phyloP scores from a whole-genome alignment of 257 asterid species.

The Parsonsia alboflavescens region DNA sequence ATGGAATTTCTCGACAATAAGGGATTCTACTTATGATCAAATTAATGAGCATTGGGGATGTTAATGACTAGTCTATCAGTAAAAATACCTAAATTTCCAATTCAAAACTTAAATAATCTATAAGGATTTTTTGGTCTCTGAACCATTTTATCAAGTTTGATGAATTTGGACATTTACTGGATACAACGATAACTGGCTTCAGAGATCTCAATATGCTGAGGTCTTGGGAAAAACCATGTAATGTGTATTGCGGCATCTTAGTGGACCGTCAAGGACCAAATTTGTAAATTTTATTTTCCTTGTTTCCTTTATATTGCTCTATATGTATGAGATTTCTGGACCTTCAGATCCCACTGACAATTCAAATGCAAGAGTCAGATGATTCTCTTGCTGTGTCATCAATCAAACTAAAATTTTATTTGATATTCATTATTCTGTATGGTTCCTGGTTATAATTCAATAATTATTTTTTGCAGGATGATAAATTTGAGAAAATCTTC shows the following conservation, averaged over 20 bases:
- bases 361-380: background rate
- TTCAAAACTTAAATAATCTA: background rate
- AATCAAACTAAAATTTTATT: background rate
- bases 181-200: background rate
- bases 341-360: background rate
- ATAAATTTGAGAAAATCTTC: slow-evolving; percentile 73
- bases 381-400: background rate
- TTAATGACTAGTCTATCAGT: background rate
- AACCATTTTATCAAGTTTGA: background rate
- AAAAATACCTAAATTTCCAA: background rate
- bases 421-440: background rate
- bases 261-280: background rate
- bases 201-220: background rate
- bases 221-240: background rate
- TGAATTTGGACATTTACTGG: background rate
- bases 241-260: background rate
- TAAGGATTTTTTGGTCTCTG: background rate
- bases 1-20: background rate
- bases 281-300: background rate
- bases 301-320: background rate
- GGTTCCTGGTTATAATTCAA: background rate
- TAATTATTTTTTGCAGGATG: slow-evolving; percentile 50
- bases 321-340: background rate
- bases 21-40: background rate
- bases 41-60: background rate